Evolutionary conservation across 768 basidiomycete species (phyloP).

Genomic region (Pleurotus platypus): DNA sequence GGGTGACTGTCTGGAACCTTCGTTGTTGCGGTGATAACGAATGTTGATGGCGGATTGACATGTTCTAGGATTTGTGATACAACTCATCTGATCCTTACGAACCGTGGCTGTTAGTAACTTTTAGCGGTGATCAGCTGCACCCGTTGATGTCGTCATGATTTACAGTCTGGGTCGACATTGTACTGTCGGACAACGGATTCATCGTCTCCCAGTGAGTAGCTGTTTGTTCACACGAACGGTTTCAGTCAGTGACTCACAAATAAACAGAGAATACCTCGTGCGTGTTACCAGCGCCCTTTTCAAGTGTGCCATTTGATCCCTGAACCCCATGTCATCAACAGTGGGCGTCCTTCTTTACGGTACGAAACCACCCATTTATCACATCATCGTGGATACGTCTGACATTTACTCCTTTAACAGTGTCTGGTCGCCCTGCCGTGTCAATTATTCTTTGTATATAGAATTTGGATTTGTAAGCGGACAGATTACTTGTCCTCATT

Average conservation of each 20-base stretch:
- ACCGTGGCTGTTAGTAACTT: slow-evolving; percentile 3
- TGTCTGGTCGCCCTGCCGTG: slow-evolving; percentile 2
- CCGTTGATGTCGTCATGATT: background rate
- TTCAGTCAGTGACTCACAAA: background rate
- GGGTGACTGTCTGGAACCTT: background rate
- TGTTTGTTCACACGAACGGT: background rate
- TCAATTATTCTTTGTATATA: slow-evolving; percentile 5
- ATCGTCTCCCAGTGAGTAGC: slow-evolving; percentile 2
- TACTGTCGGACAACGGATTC: slow-evolving; percentile 1
- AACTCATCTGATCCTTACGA: slow-evolving; percentile 5
- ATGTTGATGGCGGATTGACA: background rate
- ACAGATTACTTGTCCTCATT: background rate
- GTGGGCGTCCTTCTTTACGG: slow-evolving; percentile 7
- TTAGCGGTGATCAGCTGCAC: background rate
- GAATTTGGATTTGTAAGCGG: slow-evolving; percentile 4
- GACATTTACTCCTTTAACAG: background rate
- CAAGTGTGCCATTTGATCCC: too few species aligned
- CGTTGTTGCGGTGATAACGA: background rate
- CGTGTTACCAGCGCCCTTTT: background rate
- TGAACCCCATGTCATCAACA: background rate
- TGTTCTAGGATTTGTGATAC: slow-evolving; percentile 2
- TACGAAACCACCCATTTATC: background rate
- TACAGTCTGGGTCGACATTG: slow-evolving; percentile 5
- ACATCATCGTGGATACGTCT: too few species aligned
- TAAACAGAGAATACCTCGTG: slow-evolving; percentile 5